Evolutionary conservation across 148 eudicot genomes (phyloP), one percentile per base, ranked within the genome.

Genomic region (Dianthus caryophyllus): DNA sequence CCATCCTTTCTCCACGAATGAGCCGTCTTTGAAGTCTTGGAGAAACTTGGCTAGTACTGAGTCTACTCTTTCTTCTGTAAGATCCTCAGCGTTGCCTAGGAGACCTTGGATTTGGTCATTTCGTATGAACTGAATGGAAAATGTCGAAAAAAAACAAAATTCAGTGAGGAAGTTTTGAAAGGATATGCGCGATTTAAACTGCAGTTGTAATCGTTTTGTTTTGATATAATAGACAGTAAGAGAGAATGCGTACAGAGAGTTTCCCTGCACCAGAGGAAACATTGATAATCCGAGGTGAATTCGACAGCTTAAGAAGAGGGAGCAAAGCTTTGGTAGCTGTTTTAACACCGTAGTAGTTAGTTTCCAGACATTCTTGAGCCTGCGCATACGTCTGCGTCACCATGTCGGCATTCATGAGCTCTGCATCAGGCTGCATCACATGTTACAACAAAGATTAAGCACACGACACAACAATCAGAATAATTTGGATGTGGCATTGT

Each of bases 231-330:
- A 13, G 18, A 51, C 7, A 18, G 21, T 41, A n/a, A 17, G 22
- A 48, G 26, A n/a, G 6, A 13, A 6, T 17, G 16, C 64, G 16
- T 80, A 83, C 86, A 72, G 61, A 55, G 27, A 84, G 69, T 60
- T 62, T 56, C n/a, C 85, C 85, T 8, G 24, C 1, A 16, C 4
- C 0, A 54, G 88, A 81, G 50, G 84, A 66, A 50, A 85, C 76
- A 48, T 80, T 82, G 11, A 88, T 83, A 20, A 85, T 74, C 26
- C 87, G 71, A 0, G 88, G 79, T 0, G 95, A 84, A 69, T 80
- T 76, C 2, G 90, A 85, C 43, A 74, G 21, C 20, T 71, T 43
- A 8, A 86, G 88, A 29, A 84, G 81, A 24, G 86, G 84, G 26
- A 80, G 41, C 21, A 84, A 47, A 9, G 73, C 80, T 71, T 84